Evolutionary conservation across 2,329 filamentous ascomycete genomes (phyloP).

Genomic region (Penicillium hordei): DNA sequence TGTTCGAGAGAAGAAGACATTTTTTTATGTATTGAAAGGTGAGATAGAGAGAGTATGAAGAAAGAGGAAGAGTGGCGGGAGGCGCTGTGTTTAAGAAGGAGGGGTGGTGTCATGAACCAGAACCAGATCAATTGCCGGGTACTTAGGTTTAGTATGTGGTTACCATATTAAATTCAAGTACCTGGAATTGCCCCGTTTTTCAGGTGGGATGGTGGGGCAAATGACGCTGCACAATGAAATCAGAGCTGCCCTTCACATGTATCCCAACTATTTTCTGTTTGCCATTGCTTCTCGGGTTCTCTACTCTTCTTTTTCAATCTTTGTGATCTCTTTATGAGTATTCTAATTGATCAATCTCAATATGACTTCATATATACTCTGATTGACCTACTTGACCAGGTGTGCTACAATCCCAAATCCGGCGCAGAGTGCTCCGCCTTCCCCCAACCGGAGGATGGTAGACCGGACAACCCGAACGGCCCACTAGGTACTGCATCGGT

Average conservation of each 20-base stretch:
- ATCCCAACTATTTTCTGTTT: neutral
- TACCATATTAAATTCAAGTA: conserved; percentile 19
- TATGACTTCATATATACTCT: neutral
- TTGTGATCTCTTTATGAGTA: neutral
- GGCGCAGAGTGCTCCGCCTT: conserved; percentile 38
- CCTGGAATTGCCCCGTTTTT: conserved; percentile 2
- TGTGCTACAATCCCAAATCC: conserved; percentile 13
- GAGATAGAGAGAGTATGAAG: conserved; percentile 20
- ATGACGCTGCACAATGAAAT: conserved; percentile 29
- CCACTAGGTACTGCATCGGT: conserved; percentile 21
- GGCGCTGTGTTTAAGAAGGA: conserved; percentile 25
- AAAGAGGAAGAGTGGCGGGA: conserved; percentile 19
- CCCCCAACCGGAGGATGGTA: conserved; percentile 29
- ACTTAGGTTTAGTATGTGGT: conserved; percentile 10
- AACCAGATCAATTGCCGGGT: conserved; percentile 13
- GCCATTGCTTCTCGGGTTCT: neutral
- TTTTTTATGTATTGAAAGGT: conserved; percentile 6
- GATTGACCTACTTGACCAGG: neutral
- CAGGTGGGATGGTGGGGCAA: conserved; percentile 27
- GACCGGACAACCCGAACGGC: conserved; percentile 25
- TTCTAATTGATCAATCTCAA: too few relatives aligned
- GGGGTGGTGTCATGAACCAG: conserved; percentile 20
- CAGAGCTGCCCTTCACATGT: neutral
- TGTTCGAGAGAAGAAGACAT: conserved; percentile 94
- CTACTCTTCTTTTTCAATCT: neutral